Base-by-base conservation (phyloP, 1,139 yeast species). In the Suhomyces kunorum region DNA sequence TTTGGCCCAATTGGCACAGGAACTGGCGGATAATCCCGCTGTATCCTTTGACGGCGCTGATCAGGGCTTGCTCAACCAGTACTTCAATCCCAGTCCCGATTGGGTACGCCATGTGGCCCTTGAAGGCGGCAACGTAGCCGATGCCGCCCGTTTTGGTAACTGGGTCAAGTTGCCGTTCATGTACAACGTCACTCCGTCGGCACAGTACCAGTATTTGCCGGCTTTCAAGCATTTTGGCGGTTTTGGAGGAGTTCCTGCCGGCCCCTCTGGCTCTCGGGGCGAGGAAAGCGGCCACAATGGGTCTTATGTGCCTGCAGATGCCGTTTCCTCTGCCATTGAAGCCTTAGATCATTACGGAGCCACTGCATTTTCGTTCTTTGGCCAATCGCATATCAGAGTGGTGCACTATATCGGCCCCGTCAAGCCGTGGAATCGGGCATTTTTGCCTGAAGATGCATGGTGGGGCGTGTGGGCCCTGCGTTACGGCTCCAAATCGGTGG, bases 41-140 rank as follows among this genome's bases (percentile, higher is more conserved):
- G 59, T 13, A 45, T 80, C 92, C 0, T 87, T 89, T 56, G 98
- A 90, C 61, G 97, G 97, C 38, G 96, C 96, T 4, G 98, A 92
- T 61, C 98, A 92, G 63, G 98, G 98, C 8, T 69, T 92, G 33
- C 68, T 92, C 50, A 92, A 92, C 61, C 88, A 87, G 58, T 86
- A 77, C 58, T 88, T 88, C 59, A 81, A 78, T 45, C 59, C 59
- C 6, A 56, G 62, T 48, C 75, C 76, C 9, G 72, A 71, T 50
- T 71, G 77, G 76, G 70, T 71, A 15, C 38, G 42, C 18, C 38
- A 29, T 12, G 40, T 36, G 20, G 40, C 33, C 5, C 25, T 31
- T 8, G 23, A 15, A 4, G 39, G 40, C 11, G 40, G 40, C 18
- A 34, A 31, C 17, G 26, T 40, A 8, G 38, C 34, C 15, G 15